Evolutionary conservation across 768 basidiomycete genomes (phyloP).

Genomic region (Boletellus sp.): DNA sequence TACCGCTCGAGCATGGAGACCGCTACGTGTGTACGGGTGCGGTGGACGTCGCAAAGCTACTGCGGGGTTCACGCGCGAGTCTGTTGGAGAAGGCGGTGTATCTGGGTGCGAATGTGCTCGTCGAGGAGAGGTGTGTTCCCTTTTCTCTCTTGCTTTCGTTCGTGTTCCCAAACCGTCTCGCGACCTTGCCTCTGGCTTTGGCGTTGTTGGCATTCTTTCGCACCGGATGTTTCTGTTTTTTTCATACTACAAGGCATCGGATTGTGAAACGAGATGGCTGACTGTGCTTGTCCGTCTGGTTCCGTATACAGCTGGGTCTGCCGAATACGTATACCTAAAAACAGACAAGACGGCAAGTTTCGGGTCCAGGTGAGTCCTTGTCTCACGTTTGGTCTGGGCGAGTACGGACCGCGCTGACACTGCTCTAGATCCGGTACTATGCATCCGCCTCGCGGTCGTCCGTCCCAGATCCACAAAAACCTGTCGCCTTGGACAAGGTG

Average conservation of each 20-base stretch:
- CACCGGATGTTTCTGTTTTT: not conserved
- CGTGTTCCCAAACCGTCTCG: not conserved
- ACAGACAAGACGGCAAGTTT: conserved; percentile 46
- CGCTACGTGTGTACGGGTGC: conserved; percentile 57
- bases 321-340: conserved; percentile 53
- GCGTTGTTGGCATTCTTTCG: not conserved
- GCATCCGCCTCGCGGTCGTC: conserved; percentile 56
- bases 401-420: not conserved
- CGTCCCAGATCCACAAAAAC: conserved; percentile 52
- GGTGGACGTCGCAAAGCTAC: conserved; percentile 55
- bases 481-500: conserved; percentile 59
- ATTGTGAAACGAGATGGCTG: not conserved
- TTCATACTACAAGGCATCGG: not conserved
- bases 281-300: not conserved
- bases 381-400: not conserved
- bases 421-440: conserved; percentile 54
- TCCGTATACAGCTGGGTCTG: conserved; percentile 54
- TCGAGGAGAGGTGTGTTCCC: conserved; percentile 65
- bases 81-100: conserved; percentile 48
- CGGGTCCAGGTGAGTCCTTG: conserved; percentile 51
- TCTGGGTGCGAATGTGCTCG: conserved; percentile 56
- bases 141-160: not conserved
- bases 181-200: not conserved
- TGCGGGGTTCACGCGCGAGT: conserved; percentile 50
- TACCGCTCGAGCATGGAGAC: conserved; percentile 37